These are phyloP conservation scores for Phialocephala subalpina DNA, from an alignment of 2,329 filamentous ascomycete genomes.

Conservation along the genomic window DNA sequence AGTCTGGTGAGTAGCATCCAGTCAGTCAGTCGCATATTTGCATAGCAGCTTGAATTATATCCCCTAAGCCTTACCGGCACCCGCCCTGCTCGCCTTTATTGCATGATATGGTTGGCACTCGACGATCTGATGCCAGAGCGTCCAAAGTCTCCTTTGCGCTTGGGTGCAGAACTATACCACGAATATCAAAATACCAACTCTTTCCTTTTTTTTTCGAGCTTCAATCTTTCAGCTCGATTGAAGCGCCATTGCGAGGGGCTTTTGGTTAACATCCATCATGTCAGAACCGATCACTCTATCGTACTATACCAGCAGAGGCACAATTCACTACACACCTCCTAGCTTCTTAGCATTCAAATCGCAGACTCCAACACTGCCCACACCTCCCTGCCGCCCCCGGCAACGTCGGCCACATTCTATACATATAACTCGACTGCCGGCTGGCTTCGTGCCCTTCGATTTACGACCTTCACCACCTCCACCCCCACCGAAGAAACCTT, in stretches of 20 bases:
- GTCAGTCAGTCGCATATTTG: conserved; percentile 25
- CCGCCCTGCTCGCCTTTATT: conserved; percentile 25
- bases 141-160: conserved; percentile 21
- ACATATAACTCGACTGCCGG: conserved; percentile 58
- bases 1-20: conserved; percentile 26
- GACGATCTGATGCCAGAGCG: conserved; percentile 24
- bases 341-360: conserved; percentile 24
- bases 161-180: conserved; percentile 9
- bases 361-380: conserved; percentile 41
- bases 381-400: conserved; percentile 56
- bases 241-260: background rate
- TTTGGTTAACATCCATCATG: conserved; percentile 40
- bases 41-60: conserved; percentile 21
- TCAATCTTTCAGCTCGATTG: background rate
- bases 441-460: conserved; percentile 51
- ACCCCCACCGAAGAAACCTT: conserved; percentile 42
- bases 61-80: conserved; percentile 30
- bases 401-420: conserved; percentile 63
- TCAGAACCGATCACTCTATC: conserved; percentile 36
- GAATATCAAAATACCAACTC: conserved; percentile 16
- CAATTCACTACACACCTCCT: conserved; percentile 39
- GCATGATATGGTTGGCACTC: conserved; percentile 24
- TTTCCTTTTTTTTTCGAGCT: background rate
- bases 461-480: conserved; percentile 37
- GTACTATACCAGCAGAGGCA: conserved; percentile 39